A percentile compares a stretch with the other conserved stretches of the same genome.
phyloP scores from a whole-genome alignment of 2,329 filamentous ascomycete genomes.

The Curvularia hawaiiensis region DNA sequence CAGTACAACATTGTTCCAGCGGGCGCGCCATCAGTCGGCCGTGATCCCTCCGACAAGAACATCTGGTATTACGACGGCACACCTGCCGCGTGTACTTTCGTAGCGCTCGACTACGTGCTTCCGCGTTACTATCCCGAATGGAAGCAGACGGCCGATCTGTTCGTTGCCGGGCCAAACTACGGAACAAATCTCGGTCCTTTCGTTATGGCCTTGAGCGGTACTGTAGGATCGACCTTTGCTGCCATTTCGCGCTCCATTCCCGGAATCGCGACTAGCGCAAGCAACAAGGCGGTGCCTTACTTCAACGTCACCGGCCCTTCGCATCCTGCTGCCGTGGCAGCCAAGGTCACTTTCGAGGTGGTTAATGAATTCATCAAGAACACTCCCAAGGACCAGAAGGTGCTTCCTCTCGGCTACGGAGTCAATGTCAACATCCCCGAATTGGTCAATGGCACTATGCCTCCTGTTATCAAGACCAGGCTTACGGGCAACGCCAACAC shows the following conservation, averaged over 20 bases:
- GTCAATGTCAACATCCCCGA: conserved; percentile 58
- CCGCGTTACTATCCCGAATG: conserved; percentile 49
- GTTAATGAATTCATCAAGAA: conserved; percentile 53
- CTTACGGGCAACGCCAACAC: conserved; percentile 57
- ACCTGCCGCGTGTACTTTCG: conserved; percentile 60
- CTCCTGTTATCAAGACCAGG: conserved; percentile 55
- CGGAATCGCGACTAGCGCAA: conserved; percentile 56
- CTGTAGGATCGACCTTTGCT: conserved; percentile 56
- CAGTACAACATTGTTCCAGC: conserved; percentile 55
- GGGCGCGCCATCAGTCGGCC: conserved; percentile 56
- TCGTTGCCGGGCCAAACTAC: conserved; percentile 62
- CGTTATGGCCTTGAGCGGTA: conserved; percentile 40
- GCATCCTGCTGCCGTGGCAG: conserved; percentile 53
- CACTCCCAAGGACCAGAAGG: conserved; percentile 33
- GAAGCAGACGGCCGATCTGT: conserved; percentile 58
- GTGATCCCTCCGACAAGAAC: conserved; percentile 57
- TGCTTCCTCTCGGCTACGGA: conserved; percentile 59
- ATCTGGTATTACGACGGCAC: conserved; percentile 68
- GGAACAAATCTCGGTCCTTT: conserved; percentile 61
- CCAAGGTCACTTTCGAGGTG: conserved; percentile 52
- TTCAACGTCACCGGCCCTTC: conserved; percentile 53
- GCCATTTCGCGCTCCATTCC: conserved; percentile 58
- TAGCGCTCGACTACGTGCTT: conserved; percentile 62
- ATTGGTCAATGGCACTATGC: conserved; percentile 49
- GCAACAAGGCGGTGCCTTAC: conserved; percentile 48